Percentiles rank a stretch among this genome's conserved stretches.
These are phyloP conservation scores for Skeletonema tropicum DNA, from an alignment of 108 stramenopile genomes.

Conservation along the genomic window DNA sequence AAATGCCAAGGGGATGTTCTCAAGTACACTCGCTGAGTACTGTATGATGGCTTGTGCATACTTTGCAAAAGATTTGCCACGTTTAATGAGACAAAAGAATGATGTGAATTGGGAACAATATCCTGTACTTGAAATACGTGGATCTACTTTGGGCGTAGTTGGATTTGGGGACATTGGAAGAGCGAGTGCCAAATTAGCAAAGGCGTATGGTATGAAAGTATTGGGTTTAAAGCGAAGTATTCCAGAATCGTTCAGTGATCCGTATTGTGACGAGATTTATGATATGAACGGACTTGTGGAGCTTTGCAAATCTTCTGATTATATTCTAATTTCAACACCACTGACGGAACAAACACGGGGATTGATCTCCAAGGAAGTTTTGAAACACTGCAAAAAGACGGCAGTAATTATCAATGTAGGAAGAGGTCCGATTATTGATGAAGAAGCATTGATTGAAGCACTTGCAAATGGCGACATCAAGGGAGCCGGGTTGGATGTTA, in stretches of 20 bases:
- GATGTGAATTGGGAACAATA: slow-evolving; percentile 74
- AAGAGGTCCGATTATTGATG: slow-evolving; percentile 89
- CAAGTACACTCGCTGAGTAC: slow-evolving; percentile 90
- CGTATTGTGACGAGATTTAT: slow-evolving; percentile 65
- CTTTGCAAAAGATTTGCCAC: slow-evolving; percentile 93
- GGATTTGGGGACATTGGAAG: slow-evolving; percentile 94
- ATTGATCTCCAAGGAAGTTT: slow-evolving; percentile 60
- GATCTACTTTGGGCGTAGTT: slow-evolving; percentile 83
- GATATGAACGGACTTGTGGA: slow-evolving; percentile 53
- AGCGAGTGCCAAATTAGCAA: slow-evolving; percentile 77
- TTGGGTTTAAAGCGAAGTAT: slow-evolving; percentile 75
- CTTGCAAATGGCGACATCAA: slow-evolving; percentile 65
- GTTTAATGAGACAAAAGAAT: slow-evolving; percentile 75
- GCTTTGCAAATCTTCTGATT: slow-evolving; percentile 73
- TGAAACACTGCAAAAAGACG: slow-evolving; percentile 67
- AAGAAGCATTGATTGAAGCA: slow-evolving; percentile 74
- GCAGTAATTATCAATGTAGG: slow-evolving; percentile 91
- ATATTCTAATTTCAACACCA: slow-evolving; percentile 80
- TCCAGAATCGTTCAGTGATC: slow-evolving; percentile 49
- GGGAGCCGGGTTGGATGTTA: slow-evolving; percentile 91
- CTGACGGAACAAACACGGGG: slow-evolving; percentile 73
- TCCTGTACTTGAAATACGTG: slow-evolving; percentile 69
- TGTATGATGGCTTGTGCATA: slow-evolving; percentile 85
- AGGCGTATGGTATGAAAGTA: slow-evolving; percentile 85
- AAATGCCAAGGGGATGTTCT: slow-evolving; percentile 91